phyloP scores from a whole-genome alignment of 768 basidiomycete genomes.

The Cystofilobasidium bisporidii region DNA sequence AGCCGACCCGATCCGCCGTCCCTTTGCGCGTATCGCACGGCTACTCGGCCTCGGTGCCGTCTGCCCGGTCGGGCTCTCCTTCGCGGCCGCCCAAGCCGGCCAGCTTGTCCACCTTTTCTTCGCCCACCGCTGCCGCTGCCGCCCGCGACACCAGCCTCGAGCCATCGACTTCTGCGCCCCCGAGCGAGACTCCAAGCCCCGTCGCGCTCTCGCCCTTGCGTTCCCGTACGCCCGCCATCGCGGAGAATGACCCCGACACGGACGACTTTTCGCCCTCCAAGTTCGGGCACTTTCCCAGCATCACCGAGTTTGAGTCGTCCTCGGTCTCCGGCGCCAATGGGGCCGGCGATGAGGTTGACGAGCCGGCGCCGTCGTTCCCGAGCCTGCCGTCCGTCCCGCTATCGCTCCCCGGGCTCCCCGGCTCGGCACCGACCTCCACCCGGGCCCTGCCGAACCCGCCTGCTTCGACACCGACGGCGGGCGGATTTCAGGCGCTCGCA shows the following conservation, averaged over 20 bases:
- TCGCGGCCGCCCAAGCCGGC: background rate
- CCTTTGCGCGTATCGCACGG: conserved; percentile 4
- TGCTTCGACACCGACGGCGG: background rate
- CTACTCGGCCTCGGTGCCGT: conserved; percentile 18
- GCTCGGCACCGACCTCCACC: background rate
- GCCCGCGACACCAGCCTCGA: no score
- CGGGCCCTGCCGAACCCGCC: background rate
- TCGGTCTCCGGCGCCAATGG: background rate
- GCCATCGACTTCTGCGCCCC: background rate
- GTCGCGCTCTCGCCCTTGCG: background rate
- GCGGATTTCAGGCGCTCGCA: background rate
- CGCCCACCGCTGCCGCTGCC: background rate
- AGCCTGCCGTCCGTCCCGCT: conserved; percentile 10
- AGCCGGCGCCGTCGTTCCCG: background rate
- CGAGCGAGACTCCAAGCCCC: background rate
- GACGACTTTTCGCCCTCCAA: conserved; percentile 8
- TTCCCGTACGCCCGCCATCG: no score
- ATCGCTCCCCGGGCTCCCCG: conserved; percentile 11
- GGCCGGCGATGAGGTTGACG: background rate
- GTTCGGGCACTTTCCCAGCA: conserved; percentile 19
- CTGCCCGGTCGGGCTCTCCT: conserved; percentile 5
- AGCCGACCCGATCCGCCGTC: background rate
- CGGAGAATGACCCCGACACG: background rate
- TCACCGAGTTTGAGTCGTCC: conserved; percentile 20
- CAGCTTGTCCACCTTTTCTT: background rate